phyloP scores from a whole-genome alignment of 2,329 filamentous ascomycete species.

The Fusarium tuaranense region DNA sequence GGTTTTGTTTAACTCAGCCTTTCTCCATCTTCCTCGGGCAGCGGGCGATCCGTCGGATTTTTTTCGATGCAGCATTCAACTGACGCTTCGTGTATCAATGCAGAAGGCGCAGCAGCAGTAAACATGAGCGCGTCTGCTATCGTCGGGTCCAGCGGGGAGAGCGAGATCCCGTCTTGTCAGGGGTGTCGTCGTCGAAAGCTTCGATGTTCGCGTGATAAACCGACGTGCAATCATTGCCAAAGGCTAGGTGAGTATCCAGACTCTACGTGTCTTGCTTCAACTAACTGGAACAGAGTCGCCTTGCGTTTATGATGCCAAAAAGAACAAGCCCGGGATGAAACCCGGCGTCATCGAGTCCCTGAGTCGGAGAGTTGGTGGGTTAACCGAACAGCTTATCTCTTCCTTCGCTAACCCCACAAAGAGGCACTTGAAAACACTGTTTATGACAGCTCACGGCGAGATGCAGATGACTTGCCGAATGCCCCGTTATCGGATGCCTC shows the following conservation, averaged over 20 bases:
- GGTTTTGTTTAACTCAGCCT: neutral
- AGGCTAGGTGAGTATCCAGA: slow-evolving; percentile 22
- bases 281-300: slow-evolving; percentile 8
- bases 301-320: slow-evolving; percentile 30
- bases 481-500: slow-evolving; percentile 7
- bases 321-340: slow-evolving; percentile 33
- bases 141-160: slow-evolving; percentile 4
- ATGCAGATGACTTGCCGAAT: neutral
- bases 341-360: slow-evolving; percentile 28
- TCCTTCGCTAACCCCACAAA: neutral
- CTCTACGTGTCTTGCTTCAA: accelerated
- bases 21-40: slow-evolving; percentile 25
- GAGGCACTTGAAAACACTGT: slow-evolving; percentile 34
- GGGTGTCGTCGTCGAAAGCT: slow-evolving; percentile 38
- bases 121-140: neutral
- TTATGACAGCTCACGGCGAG: neutral
- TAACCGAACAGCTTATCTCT: neutral
- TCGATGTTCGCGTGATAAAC: slow-evolving; percentile 36
- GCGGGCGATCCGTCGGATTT: slow-evolving; percentile 20
- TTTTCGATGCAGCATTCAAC: neutral
- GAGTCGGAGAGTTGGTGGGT: slow-evolving; percentile 31
- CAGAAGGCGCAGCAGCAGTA: neutral
- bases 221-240: slow-evolving; percentile 35
- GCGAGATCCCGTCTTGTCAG: slow-evolving; percentile 35
- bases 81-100: neutral